phyloP scores from a whole-genome alignment of 2,329 filamentous ascomycete genomes.

The Aspergillus alliaceus region DNA sequence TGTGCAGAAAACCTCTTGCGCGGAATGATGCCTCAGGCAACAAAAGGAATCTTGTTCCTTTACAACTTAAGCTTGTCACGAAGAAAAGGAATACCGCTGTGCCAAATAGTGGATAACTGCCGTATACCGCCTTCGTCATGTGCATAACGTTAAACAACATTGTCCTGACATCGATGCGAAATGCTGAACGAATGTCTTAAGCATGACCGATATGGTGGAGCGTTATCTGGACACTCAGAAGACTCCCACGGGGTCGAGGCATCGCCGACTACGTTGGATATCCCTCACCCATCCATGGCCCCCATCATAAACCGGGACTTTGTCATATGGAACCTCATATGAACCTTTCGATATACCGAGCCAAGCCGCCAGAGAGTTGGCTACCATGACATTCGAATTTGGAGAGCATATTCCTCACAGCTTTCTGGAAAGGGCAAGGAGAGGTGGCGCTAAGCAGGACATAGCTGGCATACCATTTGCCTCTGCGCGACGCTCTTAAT shows the following conservation, averaged over 20 bases:
- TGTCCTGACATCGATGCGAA: not conserved
- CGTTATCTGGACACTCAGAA: not conserved
- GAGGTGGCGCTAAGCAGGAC: not conserved
- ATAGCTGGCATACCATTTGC: not conserved
- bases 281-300: not conserved
- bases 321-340: not conserved
- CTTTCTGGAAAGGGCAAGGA: not conserved
- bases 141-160: not conserved
- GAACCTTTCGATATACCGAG: not conserved
- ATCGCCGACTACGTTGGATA: not conserved
- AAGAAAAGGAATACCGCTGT: slow-evolving; percentile 20
- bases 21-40: slow-evolving; percentile 36
- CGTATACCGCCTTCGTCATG: not conserved
- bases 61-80: slow-evolving; percentile 38
- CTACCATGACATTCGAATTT: not conserved
- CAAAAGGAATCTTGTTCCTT: slow-evolving; percentile 37
- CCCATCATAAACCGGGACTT: not conserved
- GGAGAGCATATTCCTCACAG: not conserved
- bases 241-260: not conserved
- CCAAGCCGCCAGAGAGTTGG: not conserved
- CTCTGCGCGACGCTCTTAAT: not conserved
- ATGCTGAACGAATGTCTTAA: too few species aligned
- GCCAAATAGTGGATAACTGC: not conserved
- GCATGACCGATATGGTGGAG: not conserved
- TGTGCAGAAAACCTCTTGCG: slow-evolving; percentile 45